Evolutionary conservation across 441 rosid genomes (phyloP).

Genomic region (Gossypium gossypioides): DNA sequence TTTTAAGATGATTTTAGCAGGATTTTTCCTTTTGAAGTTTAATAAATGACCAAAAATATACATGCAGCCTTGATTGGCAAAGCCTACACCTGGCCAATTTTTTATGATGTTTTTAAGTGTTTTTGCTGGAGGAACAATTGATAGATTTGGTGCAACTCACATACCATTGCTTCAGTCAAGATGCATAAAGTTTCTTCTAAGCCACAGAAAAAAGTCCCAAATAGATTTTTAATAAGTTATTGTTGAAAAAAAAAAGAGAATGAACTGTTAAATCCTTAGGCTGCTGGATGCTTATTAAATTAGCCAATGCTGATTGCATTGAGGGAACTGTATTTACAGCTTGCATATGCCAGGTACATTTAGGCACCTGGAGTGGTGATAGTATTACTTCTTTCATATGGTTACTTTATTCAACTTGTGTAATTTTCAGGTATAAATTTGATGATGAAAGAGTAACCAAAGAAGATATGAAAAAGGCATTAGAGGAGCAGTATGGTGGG

Average conservation of each 20-base stretch:
- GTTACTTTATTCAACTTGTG: not conserved
- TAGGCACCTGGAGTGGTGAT: not conserved
- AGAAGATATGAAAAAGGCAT: constrained; percentile 36
- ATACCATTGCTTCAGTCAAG: not conserved
- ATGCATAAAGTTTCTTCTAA: not conserved
- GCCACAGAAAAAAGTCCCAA: not conserved
- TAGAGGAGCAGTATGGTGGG: constrained; percentile 52
- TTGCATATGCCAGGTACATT: not conserved
- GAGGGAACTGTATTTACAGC: not conserved
- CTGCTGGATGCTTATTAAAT: not conserved
- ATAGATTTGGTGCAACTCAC: not conserved
- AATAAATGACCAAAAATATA: not conserved
- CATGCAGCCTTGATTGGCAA: not conserved
- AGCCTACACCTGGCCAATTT: not conserved
- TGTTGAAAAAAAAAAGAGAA: not conserved
- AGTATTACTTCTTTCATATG: not conserved
- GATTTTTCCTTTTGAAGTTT: not conserved
- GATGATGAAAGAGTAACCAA: constrained; percentile 49
- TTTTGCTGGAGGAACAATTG: not conserved
- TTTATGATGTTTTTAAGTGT: not conserved
- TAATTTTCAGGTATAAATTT: constrained; percentile 36
- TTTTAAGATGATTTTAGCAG: not conserved
- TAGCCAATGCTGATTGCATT: not conserved
- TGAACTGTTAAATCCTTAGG: not conserved
- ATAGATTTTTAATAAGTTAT: not conserved